A percentile compares a stretch with the other conserved stretches of the same genome.
These are phyloP conservation scores for Rhodosporidiobolus odoratus DNA, from an alignment of 768 basidiomycete species.

Conservation along the genomic window DNA sequence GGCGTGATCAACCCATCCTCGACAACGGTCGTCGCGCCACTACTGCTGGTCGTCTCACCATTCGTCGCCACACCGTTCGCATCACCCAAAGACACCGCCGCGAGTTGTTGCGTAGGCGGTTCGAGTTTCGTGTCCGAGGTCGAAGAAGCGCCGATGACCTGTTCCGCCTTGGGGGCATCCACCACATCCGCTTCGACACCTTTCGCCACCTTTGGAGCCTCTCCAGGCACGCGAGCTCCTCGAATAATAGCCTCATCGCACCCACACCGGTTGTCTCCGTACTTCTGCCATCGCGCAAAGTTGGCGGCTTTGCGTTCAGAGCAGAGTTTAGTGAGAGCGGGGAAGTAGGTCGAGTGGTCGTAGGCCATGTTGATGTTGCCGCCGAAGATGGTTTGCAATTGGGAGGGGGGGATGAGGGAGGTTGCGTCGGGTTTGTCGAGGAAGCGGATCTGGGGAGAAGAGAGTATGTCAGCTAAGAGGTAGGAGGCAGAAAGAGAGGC, in stretches of 20 bases:
- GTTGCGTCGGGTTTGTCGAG: constrained; percentile 39
- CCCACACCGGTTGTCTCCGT: constrained; percentile 63
- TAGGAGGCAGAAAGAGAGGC: neutral
- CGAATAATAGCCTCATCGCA: constrained; percentile 77
- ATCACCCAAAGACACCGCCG: neutral
- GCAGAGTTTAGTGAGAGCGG: constrained; percentile 57
- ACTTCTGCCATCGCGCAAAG: constrained; percentile 60
- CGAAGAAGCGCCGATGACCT: neutral
- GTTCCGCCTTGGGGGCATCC: neutral
- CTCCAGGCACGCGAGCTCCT: constrained; percentile 34
- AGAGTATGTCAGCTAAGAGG: constrained; percentile 56
- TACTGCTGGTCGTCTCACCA: neutral
- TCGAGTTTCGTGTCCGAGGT: neutral
- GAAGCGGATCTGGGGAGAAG: constrained; percentile 41
- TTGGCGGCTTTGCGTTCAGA: constrained; percentile 54
- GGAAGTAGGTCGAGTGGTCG: constrained; percentile 70
- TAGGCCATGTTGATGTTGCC: constrained; percentile 66
- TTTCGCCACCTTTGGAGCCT: neutral
- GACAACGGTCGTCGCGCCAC: neutral
- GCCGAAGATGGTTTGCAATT: constrained; percentile 64
- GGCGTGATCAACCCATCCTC: neutral
- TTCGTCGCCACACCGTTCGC: neutral
- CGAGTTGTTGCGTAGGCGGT: neutral
- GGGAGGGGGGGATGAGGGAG: constrained; percentile 60
- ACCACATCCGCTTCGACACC: neutral